A percentile compares a stretch with the other conserved stretches of the same genome.
Conservation (phyloP, 169 alveolate species). For the Plasmodium falciparum region DNA sequence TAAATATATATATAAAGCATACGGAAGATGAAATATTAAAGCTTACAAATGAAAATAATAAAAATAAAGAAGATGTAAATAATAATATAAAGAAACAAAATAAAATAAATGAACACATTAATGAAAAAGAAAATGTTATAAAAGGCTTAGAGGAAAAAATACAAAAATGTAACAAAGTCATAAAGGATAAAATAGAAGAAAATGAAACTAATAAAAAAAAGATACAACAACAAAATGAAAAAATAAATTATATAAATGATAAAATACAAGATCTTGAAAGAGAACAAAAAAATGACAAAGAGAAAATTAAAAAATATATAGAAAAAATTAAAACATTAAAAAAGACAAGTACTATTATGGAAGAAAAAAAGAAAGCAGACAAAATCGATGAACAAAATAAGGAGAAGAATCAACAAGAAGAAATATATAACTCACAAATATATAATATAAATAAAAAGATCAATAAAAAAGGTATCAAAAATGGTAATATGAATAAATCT, state of each 20-base stretch:
- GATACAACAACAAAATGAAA: constrained; percentile 33
- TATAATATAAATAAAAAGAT: constrained; percentile 40
- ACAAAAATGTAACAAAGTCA: constrained; percentile 24
- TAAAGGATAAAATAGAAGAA: constrained; percentile 51
- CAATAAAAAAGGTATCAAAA: background rate
- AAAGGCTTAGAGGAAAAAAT: constrained; percentile 21
- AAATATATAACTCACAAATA: constrained; percentile 45
- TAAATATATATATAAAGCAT: constrained; percentile 11
- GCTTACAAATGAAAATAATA: constrained; percentile 30
- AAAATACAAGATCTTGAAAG: constrained; percentile 35
- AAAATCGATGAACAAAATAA: constrained; percentile 24
- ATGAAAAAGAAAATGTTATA: constrained; percentile 28
- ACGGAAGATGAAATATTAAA: constrained; percentile 17
- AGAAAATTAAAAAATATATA: constrained; percentile 44
- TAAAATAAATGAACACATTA: constrained; percentile 47
- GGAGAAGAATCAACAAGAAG: constrained; percentile 18
- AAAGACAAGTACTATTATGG: constrained; percentile 19
- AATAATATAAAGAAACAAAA: constrained; percentile 46
- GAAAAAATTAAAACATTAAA: constrained; percentile 41
- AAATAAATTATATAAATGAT: constrained; percentile 18
- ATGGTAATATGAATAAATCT: background rate
- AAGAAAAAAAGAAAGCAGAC: constrained; percentile 17
- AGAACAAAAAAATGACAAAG: constrained; percentile 32
- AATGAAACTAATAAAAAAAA: constrained; percentile 53
- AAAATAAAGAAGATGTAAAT: constrained; percentile 37